Conservation (phyloP, 495 filamentous ascomycete species). For the Opeltia flavorubescens region DNA sequence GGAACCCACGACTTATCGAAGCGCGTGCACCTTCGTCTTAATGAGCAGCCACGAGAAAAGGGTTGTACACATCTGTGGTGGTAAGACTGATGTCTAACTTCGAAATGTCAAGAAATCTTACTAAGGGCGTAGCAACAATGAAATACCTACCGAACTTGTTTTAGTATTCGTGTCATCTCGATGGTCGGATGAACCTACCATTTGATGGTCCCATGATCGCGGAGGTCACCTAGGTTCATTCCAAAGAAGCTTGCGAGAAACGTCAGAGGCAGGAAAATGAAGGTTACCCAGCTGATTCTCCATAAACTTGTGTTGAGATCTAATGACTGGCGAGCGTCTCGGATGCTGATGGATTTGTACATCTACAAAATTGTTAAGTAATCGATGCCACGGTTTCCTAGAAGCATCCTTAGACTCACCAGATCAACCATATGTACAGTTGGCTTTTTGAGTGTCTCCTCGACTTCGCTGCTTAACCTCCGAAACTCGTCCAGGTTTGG, state of each 20-base stretch:
- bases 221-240: conserved; percentile 36
- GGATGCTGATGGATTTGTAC: conserved; percentile 40
- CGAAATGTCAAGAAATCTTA: neutral
- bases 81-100: neutral
- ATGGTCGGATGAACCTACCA: conserved; percentile 18
- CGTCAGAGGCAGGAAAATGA: conserved; percentile 40
- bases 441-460: conserved; percentile 10
- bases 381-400: neutral
- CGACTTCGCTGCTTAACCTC: conserved; percentile 9
- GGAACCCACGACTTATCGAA: neutral
- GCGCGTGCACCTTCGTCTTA: neutral
- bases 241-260: conserved; percentile 39
- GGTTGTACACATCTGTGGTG: neutral
- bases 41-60: neutral
- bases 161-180: neutral
- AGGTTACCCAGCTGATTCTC: conserved; percentile 31
- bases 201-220: conserved; percentile 26
- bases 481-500: conserved; percentile 3
- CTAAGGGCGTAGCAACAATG: conserved; percentile 7
- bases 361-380: conserved; percentile 18
- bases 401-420: neutral
- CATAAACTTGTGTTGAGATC: conserved; percentile 28
- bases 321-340: conserved; percentile 34
- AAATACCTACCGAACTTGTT: conserved; percentile 2
- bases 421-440: conserved; percentile 12